phyloP scores from a whole-genome alignment of 352 stramenopile species.

The Aphanomyces euteiches region DNA sequence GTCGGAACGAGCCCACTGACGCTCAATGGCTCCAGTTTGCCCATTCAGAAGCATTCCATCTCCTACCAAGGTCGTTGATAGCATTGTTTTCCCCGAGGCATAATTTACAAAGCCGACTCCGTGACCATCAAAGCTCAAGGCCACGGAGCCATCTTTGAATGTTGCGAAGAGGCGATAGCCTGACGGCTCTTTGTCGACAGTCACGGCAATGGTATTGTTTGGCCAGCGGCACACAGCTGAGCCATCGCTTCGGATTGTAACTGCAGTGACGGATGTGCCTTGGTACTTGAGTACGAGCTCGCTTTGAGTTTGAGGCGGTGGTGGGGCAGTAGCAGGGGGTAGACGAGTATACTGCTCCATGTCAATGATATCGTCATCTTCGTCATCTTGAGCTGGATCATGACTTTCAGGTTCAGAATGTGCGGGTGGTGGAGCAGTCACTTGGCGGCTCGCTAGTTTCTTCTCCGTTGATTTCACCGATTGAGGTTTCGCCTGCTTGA shows the following conservation, averaged over 20 bases:
- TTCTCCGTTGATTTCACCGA: background rate
- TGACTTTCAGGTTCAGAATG: no score
- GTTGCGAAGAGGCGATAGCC: conserved; percentile 60
- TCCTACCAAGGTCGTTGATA: conserved; percentile 64
- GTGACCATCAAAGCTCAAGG: conserved; percentile 57
- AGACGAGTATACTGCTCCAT: conserved; percentile 6
- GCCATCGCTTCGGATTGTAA: conserved; percentile 57
- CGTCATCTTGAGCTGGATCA: background rate
- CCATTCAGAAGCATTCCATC: conserved; percentile 56
- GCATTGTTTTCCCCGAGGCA: conserved; percentile 61
- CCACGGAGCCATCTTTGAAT: conserved; percentile 62
- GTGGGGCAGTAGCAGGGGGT: background rate
- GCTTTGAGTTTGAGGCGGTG: background rate
- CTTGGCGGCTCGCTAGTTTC: background rate
- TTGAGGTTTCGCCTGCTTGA: background rate
- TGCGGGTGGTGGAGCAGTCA: no score
- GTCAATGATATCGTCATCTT: conserved; percentile 27
- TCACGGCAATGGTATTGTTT: conserved; percentile 57
- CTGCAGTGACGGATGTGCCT: conserved; percentile 46
- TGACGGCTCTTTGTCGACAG: conserved; percentile 57
- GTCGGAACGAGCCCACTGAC: conserved; percentile 44
- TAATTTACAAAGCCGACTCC: conserved; percentile 79
- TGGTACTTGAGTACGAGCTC: conserved; percentile 38
- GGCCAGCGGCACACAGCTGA: conserved; percentile 68
- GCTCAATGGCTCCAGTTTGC: conserved; percentile 44